Conservation (phyloP, 2,329 filamentous ascomycete genomes). For the Ceratocystis alfenasii region DNA sequence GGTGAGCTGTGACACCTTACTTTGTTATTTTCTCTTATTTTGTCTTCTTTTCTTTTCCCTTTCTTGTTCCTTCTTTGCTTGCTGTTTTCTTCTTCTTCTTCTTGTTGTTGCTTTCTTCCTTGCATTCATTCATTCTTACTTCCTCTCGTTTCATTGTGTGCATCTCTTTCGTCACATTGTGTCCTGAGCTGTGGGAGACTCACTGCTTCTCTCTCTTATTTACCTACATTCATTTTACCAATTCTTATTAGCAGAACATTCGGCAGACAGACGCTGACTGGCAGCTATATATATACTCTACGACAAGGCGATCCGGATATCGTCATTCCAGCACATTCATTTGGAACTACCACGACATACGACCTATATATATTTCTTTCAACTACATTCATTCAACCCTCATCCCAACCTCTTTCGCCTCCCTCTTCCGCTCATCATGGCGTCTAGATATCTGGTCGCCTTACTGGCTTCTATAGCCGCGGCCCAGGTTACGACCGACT, state of each 20-base stretch:
- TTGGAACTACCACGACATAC: background rate
- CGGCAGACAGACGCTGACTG: background rate
- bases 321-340: background rate
- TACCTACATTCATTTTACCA: background rate
- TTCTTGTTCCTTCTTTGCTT: background rate
- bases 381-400: background rate
- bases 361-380: background rate
- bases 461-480: constrained; percentile 31
- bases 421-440: background rate
- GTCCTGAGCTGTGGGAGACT: constrained; percentile 11
- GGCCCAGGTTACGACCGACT: constrained; percentile 66
- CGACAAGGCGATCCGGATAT: background rate
- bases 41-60: constrained; percentile 9
- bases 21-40: background rate
- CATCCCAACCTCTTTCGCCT: background rate
- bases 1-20: constrained; percentile 8
- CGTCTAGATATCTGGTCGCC: constrained; percentile 1
- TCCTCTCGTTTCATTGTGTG: background rate
- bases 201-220: constrained; percentile 8
- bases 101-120: background rate
- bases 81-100: constrained; percentile 10
- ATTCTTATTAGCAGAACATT: background rate
- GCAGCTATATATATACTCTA: too few relatives aligned
- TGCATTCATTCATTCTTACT: background rate
- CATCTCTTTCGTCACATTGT: background rate